Conservation (phyloP, 139 green algal species). For the Chlorokybus atmophyticus region DNA sequence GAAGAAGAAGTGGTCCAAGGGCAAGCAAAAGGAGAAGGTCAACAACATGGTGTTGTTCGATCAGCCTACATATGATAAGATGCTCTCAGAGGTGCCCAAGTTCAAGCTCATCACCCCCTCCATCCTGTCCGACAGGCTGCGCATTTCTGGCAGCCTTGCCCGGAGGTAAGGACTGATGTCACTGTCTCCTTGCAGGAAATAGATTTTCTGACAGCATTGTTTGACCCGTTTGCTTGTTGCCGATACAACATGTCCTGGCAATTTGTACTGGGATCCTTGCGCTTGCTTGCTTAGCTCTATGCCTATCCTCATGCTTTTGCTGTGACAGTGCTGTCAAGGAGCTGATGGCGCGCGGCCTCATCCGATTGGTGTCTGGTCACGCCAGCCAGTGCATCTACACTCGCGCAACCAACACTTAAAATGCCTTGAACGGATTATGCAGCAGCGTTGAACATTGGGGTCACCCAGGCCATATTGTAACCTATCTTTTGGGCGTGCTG, state of each 20-base stretch:
- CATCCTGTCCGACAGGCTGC: constrained; percentile 67
- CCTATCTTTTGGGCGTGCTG: too few species aligned
- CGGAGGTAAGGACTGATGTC: too few species aligned
- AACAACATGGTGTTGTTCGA: constrained; percentile 98
- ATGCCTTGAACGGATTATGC: too few species aligned
- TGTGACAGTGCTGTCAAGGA: constrained; percentile 76
- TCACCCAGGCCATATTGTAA: too few species aligned
- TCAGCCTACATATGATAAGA: constrained; percentile 91
- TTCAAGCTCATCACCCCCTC: constrained; percentile 99
- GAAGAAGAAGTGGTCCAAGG: constrained; percentile 98
- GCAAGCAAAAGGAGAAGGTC: constrained; percentile 92
- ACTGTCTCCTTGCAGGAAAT: too few species aligned
- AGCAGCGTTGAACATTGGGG: too few species aligned
- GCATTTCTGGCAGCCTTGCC: constrained; percentile 23
- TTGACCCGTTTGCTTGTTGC: too few species aligned
- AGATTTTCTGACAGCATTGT: too few species aligned
- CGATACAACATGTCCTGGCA: too few species aligned
- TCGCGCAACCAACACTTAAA: constrained; percentile 48
- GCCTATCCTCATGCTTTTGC: too few species aligned
- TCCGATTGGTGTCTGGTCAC: constrained; percentile 70
- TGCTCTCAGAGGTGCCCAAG: constrained; percentile 91
- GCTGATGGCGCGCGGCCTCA: constrained; percentile 67
- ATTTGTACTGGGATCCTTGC: too few species aligned
- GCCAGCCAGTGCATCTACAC: constrained; percentile 86
- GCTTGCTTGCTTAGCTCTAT: too few species aligned